Evolutionary conservation across 192 early-diverging fungal species (phyloP), one percentile per base, ranked within the genome.

Genomic region (Dimargaris cristalligena): DNA sequence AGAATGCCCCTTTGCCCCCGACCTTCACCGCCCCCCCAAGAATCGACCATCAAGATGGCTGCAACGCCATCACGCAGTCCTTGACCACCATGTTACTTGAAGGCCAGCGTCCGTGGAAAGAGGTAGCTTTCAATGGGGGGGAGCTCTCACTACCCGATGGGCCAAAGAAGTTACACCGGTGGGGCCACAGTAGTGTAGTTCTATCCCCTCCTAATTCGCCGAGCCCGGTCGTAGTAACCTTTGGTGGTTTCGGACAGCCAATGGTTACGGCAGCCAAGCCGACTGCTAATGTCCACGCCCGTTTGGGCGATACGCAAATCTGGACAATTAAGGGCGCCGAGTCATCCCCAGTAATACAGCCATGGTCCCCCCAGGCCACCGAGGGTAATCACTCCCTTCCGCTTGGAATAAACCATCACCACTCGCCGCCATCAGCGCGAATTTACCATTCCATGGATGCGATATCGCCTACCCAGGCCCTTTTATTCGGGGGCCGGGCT

Each of bases 401-500:
- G 29, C 32, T 54, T 31, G 3, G 11, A 9, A 4, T n/a, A 29
- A 20, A 20, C 6, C 32, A 30, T 32, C 9, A 14, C 32, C 13
- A 2, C 26, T 30, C 13, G 18, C 30, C 32, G 3, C 55, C 55
- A n/a, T 57, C 22, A n/a, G 18, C 55, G 14, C 55, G 55, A 14
- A 35, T 57, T 20, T 57, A 57, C 32, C 55, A 57, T n/a, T 3
- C 33, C 11, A 20, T 34, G 34, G n/a, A 35, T 35, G 6, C 11
- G n/a, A 8, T 25, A n/a, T 31, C n/a, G 13, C 13, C 10, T 11
- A 31, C 35, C 30, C 26, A 57, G 26, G 35, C 10, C 23, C 2
- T 57, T 26, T 2, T 57, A 23, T 57, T 57, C 22, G 55, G 55
- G 9, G 55, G 55, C n/a, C 55, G 55, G 1, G 23, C 34, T 16